Evolutionary conservation across 768 basidiomycete species (phyloP), one percentile per base, ranked within the genome.

Genomic region (Amanita molliuscula): DNA sequence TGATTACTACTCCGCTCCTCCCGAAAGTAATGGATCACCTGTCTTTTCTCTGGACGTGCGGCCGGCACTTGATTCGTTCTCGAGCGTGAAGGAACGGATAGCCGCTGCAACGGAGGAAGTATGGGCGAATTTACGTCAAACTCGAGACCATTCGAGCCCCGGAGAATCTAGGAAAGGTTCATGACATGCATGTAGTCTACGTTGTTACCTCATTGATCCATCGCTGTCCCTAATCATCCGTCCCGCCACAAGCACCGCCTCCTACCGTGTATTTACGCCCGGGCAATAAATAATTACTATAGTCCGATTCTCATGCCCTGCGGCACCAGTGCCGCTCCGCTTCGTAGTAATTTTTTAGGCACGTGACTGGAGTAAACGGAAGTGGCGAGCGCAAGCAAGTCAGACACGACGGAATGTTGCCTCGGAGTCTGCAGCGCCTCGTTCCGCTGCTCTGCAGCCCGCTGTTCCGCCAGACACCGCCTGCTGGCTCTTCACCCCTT

Each of bases 21-120:
- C 87, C 2, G 84, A 94, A 49, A 74, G 80, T 6, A 87, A 96
- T 56, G 95, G 95, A 6, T 88, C 87, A 40, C 96, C 96, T 15
- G 93, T 94, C 5, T 98, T 98, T 67, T 84, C 84, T 6, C 75
- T 99, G 23, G 96, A 99, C 62, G 95, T 98, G 8, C 81, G 95
- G 13, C 95, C 96, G 0, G 96, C 96, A 0, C 67, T 99, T 47
- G 96, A 98, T 67, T 87, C 75, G 58, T 71, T 91, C 28, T 76
- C 75, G 18, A 90, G 89, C 59, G 58, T 92, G 47, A 82, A 78
- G 61, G 77, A 86, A 59, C 73, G 93, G 40, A 77, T 95, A 45
- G 63, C 71, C 0, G 80, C 76, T 20, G 83, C 85, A 1, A 79
- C 84, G 18, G 75, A 80, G 56, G 83, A 86, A 16, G 74, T 72